Evolutionary conservation across 192 early-diverging fungal species (phyloP).

Genomic region (Kappamyces sp.): DNA sequence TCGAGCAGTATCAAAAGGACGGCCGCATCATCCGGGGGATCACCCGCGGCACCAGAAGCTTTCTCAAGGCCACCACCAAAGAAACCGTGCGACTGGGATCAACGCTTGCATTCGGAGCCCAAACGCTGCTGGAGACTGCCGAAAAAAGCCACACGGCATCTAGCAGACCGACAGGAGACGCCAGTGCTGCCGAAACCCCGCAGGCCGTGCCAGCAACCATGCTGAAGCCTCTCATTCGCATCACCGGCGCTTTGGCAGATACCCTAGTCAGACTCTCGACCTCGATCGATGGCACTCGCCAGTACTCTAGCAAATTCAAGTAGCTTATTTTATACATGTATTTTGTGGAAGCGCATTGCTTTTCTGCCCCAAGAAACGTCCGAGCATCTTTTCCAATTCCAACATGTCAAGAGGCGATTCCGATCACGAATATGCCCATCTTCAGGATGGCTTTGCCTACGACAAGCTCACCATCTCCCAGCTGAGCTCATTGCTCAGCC

Average conservation of each 20-base stretch:
- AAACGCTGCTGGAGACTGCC: conserved; percentile 82
- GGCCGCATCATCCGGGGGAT: conserved; percentile 77
- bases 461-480: conserved; percentile 18
- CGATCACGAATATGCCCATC: no score
- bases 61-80: conserved; percentile 83
- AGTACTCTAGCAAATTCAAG: conserved; percentile 21
- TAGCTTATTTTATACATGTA: conserved; percentile 46
- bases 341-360: conserved; percentile 49
- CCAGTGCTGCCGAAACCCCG: neutral
- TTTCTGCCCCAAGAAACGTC: conserved; percentile 33
- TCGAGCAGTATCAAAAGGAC: conserved; percentile 90
- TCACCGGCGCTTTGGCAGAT: conserved; percentile 88
- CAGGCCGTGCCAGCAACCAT: conserved; percentile 84
- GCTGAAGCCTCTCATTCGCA: conserved; percentile 92
- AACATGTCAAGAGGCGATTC: no score
- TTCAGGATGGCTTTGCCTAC: conserved; percentile 10
- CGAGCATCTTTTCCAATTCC: no score
- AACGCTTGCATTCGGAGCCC: conserved; percentile 81
- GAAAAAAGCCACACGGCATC: conserved; percentile 58
- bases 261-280: conserved; percentile 86
- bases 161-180: conserved; percentile 10
- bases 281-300: conserved; percentile 69
- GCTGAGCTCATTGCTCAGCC: conserved; percentile 27
- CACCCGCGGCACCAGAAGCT: conserved; percentile 73
- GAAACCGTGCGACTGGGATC: conserved; percentile 87